Conservation (phyloP, 2,329 filamentous ascomycete genomes). For the Colletotrichum eleusines region DNA sequence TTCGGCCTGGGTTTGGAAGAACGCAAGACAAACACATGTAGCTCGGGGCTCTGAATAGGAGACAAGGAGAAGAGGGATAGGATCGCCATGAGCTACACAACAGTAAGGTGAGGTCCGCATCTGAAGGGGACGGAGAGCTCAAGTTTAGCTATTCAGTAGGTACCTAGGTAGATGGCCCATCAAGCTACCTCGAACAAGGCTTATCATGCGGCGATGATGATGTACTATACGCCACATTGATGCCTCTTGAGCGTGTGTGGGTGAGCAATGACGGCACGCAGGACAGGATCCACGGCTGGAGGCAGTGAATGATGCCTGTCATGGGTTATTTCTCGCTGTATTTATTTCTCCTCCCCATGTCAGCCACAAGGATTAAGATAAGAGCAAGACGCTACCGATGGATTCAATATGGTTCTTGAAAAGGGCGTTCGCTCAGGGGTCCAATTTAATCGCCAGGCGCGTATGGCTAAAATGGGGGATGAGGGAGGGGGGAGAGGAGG, state of each 20-base stretch:
- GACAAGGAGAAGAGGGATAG: conserved; percentile 2
- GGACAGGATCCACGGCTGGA: background rate
- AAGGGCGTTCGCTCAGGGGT: conserved; percentile 6
- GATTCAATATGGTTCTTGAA: background rate
- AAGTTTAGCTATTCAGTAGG: background rate
- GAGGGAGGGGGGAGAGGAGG: background rate
- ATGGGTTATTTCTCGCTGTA: conserved; percentile 31
- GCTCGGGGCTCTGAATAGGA: conserved; percentile 14
- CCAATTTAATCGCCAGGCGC: conserved; percentile 26
- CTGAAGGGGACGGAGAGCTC: conserved; percentile 6
- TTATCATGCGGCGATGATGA: background rate
- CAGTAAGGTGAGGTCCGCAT: conserved; percentile 13
- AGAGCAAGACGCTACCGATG: background rate
- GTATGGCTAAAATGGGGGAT: conserved; percentile 23
- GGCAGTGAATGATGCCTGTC: conserved; percentile 24
- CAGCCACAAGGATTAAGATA: background rate
- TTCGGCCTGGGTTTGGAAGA: conserved; percentile 17
- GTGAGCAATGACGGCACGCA: background rate
- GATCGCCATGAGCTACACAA: conserved; percentile 22
- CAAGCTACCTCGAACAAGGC: background rate
- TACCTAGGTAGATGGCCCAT: background rate
- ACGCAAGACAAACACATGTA: conserved; percentile 12
- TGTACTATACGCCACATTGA: background rate
- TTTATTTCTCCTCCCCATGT: conserved; percentile 2
- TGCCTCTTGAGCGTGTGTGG: background rate